Evolutionary conservation across 495 filamentous ascomycete species (phyloP), one percentile per base, ranked within the genome.

Genomic region (Pseudoneurospora amorphoporcata): DNA sequence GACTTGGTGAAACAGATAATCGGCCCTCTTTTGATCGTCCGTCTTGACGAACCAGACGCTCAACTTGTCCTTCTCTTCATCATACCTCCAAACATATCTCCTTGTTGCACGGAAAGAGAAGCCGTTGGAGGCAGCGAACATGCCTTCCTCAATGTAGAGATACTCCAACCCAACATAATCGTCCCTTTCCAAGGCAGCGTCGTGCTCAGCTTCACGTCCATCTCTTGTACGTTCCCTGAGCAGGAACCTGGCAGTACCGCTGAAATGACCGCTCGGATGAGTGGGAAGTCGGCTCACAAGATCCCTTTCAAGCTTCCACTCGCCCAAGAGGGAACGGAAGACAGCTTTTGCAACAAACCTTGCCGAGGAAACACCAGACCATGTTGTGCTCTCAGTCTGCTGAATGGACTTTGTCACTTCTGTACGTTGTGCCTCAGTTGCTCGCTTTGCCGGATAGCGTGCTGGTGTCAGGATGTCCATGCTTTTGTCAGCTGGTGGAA

Each of bases 251-350:
- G 91, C 88, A 2, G 81, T 86, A 14, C 92, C 92, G 12, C 79
- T 81, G 37, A 90, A 88, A 35, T 81, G 86, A 0, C 90, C 91
- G 69, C 85, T 88, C 0, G 90, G 89, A 70, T 86, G 87, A 29
- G 81, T 81, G 0, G 82, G 79, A 4, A 86, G 74, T 8, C 77
- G 75, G 68, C 84, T 88, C 37, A 75, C 75, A 4, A 90, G 78
- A 2, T 77, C 82, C 3, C 86, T 86, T 10, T 84, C 82, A 23
- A 91, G 82, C 9, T 77, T 83, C 94, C 94, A 97, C 23, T 81
- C 77, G 5, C 94, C 94, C 7, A 94, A 90, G 2, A 96, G 80
- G 4, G 88, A 91, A 41, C 91, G 83, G 76, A 95, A 95, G 5
- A 91, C 86, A 0, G 90, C 91, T n/a, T 80, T 79, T 0, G 89